Conservation (phyloP, 169 alveolate species). For the Plasmodium berghei region DNA sequence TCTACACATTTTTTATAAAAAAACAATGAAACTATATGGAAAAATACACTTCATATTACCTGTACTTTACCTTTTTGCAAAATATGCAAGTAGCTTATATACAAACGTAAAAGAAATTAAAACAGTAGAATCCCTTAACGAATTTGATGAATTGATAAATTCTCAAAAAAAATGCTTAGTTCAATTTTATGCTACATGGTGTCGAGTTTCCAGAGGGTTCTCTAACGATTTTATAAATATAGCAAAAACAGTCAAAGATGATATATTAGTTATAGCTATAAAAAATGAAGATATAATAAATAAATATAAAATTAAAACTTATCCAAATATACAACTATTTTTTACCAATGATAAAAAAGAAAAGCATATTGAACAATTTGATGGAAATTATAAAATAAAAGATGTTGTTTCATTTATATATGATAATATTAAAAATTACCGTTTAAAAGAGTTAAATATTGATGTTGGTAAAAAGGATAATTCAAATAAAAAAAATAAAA, state of each 20-base stretch:
- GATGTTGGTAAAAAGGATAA: conserved; percentile 32
- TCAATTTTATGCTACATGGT: conserved; percentile 74
- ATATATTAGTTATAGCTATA: conserved; percentile 84
- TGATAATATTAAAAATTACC: conserved; percentile 79
- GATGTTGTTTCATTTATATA: conserved; percentile 82
- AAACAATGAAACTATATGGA: conserved; percentile 24
- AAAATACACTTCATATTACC: neutral
- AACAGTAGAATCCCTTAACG: conserved; percentile 68
- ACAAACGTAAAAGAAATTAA: conserved; percentile 75
- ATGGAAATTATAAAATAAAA: conserved; percentile 80
- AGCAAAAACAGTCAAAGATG: conserved; percentile 84
- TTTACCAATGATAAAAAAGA: conserved; percentile 59
- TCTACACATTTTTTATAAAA: neutral
- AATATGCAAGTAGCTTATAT: conserved; percentile 13
- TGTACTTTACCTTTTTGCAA: conserved; percentile 17
- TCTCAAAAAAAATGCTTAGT: conserved; percentile 19
- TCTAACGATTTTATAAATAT: conserved; percentile 78
- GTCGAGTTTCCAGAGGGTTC: conserved; percentile 78
- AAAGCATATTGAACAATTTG: conserved; percentile 64
- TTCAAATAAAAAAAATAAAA: conserved; percentile 73
- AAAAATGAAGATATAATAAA: conserved; percentile 82
- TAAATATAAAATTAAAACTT: conserved; percentile 87
- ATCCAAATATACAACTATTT: conserved; percentile 93
- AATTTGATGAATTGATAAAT: conserved; percentile 54
- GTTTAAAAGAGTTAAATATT: conserved; percentile 73